phyloP scores from a whole-genome alignment of 805 yeast genomes.

The Dipodascus albidus region DNA sequence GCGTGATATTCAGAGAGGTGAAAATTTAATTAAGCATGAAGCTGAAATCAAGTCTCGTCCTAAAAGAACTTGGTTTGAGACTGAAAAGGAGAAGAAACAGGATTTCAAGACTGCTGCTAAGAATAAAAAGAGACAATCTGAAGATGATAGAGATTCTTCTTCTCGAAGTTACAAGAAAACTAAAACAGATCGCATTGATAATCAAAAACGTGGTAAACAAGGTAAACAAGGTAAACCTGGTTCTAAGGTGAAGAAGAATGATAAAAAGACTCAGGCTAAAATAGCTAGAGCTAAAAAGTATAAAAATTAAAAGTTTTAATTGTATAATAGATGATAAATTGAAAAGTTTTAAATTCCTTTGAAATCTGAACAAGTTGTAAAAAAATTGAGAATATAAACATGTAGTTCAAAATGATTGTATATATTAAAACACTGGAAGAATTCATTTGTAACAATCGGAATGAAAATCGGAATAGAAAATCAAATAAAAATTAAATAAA shows the following conservation, averaged over 20 bases:
- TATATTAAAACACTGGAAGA: no score
- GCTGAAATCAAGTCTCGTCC: constrained; percentile 84
- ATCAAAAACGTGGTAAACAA: constrained; percentile 16
- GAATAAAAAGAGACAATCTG: constrained; percentile 52
- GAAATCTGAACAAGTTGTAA: no score
- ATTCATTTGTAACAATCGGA: no score
- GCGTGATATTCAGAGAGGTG: constrained; percentile 78
- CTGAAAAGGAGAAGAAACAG: constrained; percentile 37
- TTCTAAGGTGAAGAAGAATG: constrained; percentile 13
- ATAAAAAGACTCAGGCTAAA: constrained; percentile 14
- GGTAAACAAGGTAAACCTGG: constrained; percentile 21
- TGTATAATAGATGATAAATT: constrained; percentile 2
- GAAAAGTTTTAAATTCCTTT: no score
- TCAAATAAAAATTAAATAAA: no score
- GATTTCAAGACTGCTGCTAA: constrained; percentile 31
- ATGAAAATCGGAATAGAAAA: no score
- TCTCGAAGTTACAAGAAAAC: constrained; percentile 71
- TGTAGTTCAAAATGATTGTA: no score
- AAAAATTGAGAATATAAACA: no score
- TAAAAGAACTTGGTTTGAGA: constrained; percentile 92
- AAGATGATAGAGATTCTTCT: constrained; percentile 48
- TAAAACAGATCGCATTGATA: constrained; percentile 44
- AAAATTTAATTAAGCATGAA: constrained; percentile 67
- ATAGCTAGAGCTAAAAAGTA: constrained; percentile 13
- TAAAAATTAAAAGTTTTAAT: constrained; percentile 6